Percentiles rank a stretch among this genome's conserved stretches.
These are phyloP conservation scores for Galerina sulciceps DNA, from an alignment of 768 basidiomycete species.

Conservation along the genomic window DNA sequence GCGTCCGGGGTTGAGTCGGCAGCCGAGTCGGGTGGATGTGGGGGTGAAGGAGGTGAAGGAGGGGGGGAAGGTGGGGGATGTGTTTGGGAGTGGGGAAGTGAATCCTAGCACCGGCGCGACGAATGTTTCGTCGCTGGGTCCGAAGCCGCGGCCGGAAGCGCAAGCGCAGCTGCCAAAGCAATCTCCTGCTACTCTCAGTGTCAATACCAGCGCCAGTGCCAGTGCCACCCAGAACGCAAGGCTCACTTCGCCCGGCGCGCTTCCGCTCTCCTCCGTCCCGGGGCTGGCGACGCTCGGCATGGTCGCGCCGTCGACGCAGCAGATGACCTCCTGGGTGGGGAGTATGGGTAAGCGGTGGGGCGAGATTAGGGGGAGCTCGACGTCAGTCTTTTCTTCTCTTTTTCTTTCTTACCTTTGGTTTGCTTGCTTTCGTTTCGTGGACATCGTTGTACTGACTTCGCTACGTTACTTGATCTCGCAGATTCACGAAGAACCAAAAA, in stretches of 20 bases:
- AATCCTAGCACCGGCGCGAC: no score
- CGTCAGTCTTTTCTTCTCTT: conserved; percentile 46
- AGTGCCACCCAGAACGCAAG: neutral
- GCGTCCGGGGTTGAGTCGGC: no score
- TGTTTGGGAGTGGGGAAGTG: no score
- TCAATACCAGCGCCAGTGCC: neutral
- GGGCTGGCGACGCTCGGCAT: conserved; percentile 14
- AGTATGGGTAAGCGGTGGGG: conserved; percentile 65
- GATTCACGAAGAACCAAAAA: conserved; percentile 71
- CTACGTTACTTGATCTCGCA: conserved; percentile 27
- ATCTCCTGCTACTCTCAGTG: neutral
- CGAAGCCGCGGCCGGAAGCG: neutral
- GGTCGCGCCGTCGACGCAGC: conserved; percentile 24
- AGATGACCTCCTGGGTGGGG: conserved; percentile 54
- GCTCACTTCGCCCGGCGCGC: neutral
- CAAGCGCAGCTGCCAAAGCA: neutral
- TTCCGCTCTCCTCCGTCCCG: conserved; percentile 13
- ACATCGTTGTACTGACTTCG: neutral
- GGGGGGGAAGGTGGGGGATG: neutral
- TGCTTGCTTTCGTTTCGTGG: no score
- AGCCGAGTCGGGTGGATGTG: no score
- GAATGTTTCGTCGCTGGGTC: neutral
- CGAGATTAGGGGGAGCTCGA: conserved; percentile 55
- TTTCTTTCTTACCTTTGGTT: no score
- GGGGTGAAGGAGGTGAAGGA: conserved; percentile 4